Conservation (phyloP, 1,284 basidiomycete genomes). For the Puccinia polysora region DNA sequence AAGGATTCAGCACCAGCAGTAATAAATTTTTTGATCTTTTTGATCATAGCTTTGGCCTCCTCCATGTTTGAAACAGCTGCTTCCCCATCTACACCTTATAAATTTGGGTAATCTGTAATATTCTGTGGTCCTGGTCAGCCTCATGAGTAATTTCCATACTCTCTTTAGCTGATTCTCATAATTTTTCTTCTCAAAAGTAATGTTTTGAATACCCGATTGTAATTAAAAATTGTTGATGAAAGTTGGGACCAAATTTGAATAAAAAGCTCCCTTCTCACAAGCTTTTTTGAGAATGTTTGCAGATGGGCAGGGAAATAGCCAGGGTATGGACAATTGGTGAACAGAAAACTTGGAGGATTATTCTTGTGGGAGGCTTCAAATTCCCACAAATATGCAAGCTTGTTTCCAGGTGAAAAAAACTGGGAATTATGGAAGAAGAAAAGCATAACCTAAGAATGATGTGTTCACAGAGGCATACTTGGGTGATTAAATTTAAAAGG, state of each 20-base stretch:
- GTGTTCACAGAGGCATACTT: too few species aligned
- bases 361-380: constrained; percentile 46
- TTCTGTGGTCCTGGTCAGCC: neutral
- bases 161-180: constrained; percentile 47
- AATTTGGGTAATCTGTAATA: neutral
- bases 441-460: too few species aligned
- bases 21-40: neutral
- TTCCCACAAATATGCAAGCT: constrained; percentile 26
- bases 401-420: constrained; percentile 37
- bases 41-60: constrained; percentile 25
- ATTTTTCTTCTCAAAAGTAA: constrained; percentile 48
- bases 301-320: constrained; percentile 49
- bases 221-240: constrained; percentile 47
- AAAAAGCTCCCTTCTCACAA: constrained; percentile 47
- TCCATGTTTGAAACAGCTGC: constrained; percentile 1
- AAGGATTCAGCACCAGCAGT: constrained; percentile 3
- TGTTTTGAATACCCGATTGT: constrained; percentile 49
- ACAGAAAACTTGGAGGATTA: constrained; percentile 46
- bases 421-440: neutral
- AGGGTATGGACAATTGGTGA: constrained; percentile 50
- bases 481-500: too few species aligned
- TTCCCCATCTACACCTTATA: constrained; percentile 5
- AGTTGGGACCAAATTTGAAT: constrained; percentile 49
- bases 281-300: constrained; percentile 48
- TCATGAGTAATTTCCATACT: neutral